A percentile compares a stretch with the other conserved stretches of the same genome.
Conservation (phyloP, 2,329 filamentous ascomycete species). For the Ophiocordyceps camponoti-leonardi region DNA sequence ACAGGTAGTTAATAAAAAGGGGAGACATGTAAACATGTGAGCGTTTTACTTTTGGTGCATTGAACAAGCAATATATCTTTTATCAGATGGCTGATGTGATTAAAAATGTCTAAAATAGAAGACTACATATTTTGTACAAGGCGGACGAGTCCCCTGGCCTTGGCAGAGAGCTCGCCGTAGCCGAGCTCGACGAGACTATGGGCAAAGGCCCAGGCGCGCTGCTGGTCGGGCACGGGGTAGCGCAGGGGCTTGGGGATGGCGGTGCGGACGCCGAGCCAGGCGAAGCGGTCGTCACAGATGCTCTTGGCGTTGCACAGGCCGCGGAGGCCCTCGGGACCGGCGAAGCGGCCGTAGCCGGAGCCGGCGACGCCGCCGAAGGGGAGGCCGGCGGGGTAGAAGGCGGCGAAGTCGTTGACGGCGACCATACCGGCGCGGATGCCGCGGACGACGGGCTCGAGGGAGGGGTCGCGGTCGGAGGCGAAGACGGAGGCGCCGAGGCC, state of each 20-base stretch:
- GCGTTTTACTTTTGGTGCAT: too few relatives aligned
- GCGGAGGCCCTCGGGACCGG: conserved; percentile 72
- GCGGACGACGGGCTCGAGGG: conserved; percentile 45
- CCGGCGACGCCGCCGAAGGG: conserved; percentile 87
- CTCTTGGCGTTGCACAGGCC: conserved; percentile 78
- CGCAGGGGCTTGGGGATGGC: conserved; percentile 63
- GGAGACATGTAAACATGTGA: too few relatives aligned
- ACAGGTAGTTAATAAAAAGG: too few relatives aligned
- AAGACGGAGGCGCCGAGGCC: conserved; percentile 83
- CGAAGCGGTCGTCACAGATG: conserved; percentile 59
- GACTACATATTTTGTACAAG: background rate
- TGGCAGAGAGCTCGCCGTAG: conserved; percentile 27
- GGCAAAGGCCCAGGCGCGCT: conserved; percentile 46
- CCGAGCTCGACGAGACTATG: conserved; percentile 43
- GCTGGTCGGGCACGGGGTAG: conserved; percentile 58
- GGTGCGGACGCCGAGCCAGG: conserved; percentile 48
- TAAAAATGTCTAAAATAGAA: background rate
- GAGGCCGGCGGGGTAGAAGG: conserved; percentile 82
- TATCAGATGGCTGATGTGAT: too few relatives aligned
- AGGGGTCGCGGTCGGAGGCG: conserved; percentile 43
- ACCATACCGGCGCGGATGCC: conserved; percentile 77
- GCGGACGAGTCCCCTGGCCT: conserved; percentile 10
- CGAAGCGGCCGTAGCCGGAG: conserved; percentile 85
- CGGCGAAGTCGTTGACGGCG: conserved; percentile 86
- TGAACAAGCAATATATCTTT: too few relatives aligned